A percentile compares a stretch with the other conserved stretches of the same genome.
Evolutionary conservation across 169 alveolate genomes (phyloP).

Genomic region (Plasmodium coatneyi): DNA sequence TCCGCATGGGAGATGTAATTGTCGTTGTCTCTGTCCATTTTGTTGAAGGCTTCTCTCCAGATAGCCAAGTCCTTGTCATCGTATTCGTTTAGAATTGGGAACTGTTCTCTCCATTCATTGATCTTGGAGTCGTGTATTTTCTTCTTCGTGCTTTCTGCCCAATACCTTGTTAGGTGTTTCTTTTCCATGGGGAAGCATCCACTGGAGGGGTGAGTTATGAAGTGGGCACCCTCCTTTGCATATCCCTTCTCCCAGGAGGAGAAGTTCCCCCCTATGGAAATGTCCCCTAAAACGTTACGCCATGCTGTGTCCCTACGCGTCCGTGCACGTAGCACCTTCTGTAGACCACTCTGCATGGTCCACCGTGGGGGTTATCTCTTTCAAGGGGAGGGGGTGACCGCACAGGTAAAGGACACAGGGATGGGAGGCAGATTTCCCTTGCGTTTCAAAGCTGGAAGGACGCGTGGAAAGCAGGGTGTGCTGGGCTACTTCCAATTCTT

Average conservation of each 20-base stretch:
- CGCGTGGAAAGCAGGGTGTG: background rate
- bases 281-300: background rate
- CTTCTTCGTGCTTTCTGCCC: slow-evolving; percentile 67
- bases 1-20: slow-evolving; percentile 81
- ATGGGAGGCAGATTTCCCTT: no score
- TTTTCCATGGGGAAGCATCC: background rate
- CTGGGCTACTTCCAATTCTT: background rate
- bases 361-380: background rate
- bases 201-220: background rate
- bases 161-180: slow-evolving; percentile 32
- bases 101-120: slow-evolving; percentile 73
- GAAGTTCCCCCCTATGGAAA: background rate
- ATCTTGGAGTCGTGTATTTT: slow-evolving; percentile 73
- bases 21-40: slow-evolving; percentile 77
- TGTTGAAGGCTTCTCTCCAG: slow-evolving; percentile 78
- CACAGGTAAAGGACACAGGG: background rate
- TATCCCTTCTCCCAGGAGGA: background rate
- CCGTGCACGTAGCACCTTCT: background rate
- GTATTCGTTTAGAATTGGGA: slow-evolving; percentile 38
- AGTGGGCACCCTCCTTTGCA: no score
- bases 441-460: no score
- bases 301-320: background rate
- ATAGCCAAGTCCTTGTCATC: slow-evolving; percentile 67
- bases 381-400: background rate
- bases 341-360: slow-evolving; percentile 32